phyloP scores from a whole-genome alignment of 2,329 filamentous ascomycete species.

The Didymella arachidicola region DNA sequence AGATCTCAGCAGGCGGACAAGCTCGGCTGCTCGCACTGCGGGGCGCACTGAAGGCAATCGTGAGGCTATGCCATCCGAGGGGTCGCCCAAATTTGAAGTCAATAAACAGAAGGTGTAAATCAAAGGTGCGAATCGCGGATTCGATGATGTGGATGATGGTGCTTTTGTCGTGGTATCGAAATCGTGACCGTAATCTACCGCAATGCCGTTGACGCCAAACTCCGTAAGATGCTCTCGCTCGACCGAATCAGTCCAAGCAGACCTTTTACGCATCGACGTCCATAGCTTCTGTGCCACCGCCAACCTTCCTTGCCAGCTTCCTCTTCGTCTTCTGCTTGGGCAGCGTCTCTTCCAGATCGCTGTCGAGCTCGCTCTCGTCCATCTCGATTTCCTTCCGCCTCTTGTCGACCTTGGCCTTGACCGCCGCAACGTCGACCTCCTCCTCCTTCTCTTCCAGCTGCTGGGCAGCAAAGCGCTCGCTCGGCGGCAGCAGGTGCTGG shows the following conservation, averaged over 20 bases:
- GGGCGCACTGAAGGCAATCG: background rate
- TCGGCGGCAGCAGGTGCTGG: slow-evolving; percentile 82
- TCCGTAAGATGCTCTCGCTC: slow-evolving; percentile 27
- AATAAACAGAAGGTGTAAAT: background rate
- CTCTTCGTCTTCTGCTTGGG: slow-evolving; percentile 55
- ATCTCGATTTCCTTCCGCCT: slow-evolving; percentile 72
- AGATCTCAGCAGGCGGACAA: slow-evolving; percentile 4
- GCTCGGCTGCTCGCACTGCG: slow-evolving; percentile 4
- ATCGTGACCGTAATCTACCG: slow-evolving; percentile 33
- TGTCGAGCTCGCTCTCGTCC: slow-evolving; percentile 56
- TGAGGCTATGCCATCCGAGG: background rate
- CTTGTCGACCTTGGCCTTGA: slow-evolving; percentile 60
- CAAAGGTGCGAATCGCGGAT: background rate
- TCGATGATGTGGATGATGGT: slow-evolving; percentile 20
- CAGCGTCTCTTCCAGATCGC: slow-evolving; percentile 46
- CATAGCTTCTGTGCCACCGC: slow-evolving; percentile 57
- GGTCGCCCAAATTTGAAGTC: background rate
- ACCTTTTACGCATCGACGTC: slow-evolving; percentile 53
- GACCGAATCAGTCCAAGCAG: background rate
- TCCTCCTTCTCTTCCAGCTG: slow-evolving; percentile 68
- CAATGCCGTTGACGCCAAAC: slow-evolving; percentile 34
- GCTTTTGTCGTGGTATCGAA: slow-evolving; percentile 42
- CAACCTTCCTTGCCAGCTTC: slow-evolving; percentile 57
- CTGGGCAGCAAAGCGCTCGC: slow-evolving; percentile 54
- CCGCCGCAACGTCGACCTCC: slow-evolving; percentile 54